Evolutionary conservation across 139 green algal genomes (phyloP).

Genomic region (Volvox reticuliferus): DNA sequence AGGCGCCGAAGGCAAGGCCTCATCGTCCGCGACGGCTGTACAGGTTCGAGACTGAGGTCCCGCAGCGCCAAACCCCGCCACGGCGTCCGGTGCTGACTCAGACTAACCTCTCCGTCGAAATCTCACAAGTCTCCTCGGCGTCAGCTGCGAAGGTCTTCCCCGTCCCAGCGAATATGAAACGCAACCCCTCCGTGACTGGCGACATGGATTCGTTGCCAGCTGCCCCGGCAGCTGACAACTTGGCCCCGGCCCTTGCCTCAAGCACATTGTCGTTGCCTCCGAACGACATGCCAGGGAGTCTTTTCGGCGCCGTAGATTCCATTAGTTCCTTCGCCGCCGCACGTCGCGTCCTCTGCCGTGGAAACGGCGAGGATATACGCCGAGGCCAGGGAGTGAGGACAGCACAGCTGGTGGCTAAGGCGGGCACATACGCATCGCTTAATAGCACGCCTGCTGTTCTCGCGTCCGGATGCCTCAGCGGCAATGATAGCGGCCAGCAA

Average conservation of each 20-base stretch:
- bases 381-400: background rate
- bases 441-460: background rate
- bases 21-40: background rate
- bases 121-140: background rate
- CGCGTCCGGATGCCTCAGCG: background rate
- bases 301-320: no score
- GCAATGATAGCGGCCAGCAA: slow-evolving; percentile 14
- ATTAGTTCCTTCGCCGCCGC: background rate
- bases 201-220: background rate
- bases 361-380: background rate
- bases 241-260: background rate
- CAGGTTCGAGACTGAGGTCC: background rate
- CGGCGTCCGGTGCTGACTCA: background rate
- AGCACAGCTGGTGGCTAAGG: background rate
- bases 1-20: background rate
- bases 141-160: background rate
- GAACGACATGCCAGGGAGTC: background rate
- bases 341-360: background rate
- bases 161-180: background rate
- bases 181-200: background rate
- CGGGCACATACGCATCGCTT: background rate
- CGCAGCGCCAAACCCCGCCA: background rate
- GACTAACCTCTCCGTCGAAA: background rate
- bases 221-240: background rate
- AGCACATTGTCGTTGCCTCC: background rate